Percentiles rank a stretch among this genome's conserved stretches.
Evolutionary conservation across 768 basidiomycete genomes (phyloP).

Genomic region (Coprinopsis marcescibilis): DNA sequence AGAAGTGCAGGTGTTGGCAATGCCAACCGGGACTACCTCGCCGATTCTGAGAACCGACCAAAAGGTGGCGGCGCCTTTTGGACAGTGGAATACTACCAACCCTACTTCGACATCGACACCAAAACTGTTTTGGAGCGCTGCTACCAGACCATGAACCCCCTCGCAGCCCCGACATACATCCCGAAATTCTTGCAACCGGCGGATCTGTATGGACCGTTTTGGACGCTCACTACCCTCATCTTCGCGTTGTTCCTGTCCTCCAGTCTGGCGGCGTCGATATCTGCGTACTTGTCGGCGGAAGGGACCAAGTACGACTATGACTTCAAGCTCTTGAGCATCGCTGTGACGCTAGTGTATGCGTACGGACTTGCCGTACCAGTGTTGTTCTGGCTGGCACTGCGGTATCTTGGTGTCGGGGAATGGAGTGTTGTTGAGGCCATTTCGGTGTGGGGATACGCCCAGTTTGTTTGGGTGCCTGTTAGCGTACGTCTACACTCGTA

Average conservation of each 20-base stretch:
- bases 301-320: slow-evolving; percentile 72
- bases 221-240: slow-evolving; percentile 94
- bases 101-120: slow-evolving; percentile 87
- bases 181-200: slow-evolving; percentile 60
- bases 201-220: slow-evolving; percentile 91
- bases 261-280: slow-evolving; percentile 82
- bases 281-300: slow-evolving; percentile 72
- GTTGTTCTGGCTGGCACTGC: slow-evolving; percentile 75
- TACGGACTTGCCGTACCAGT: slow-evolving; percentile 84
- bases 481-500: slow-evolving; percentile 43
- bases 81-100: slow-evolving; percentile 81
- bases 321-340: slow-evolving; percentile 79
- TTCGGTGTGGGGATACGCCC: slow-evolving; percentile 74
- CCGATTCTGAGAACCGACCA: slow-evolving; percentile 41
- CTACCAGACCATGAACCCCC: slow-evolving; percentile 74
- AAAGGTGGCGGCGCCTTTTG: slow-evolving; percentile 59
- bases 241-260: slow-evolving; percentile 92
- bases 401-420: slow-evolving; percentile 84
- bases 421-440: slow-evolving; percentile 86
- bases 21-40: slow-evolving; percentile 50
- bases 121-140: slow-evolving; percentile 70
- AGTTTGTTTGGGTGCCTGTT: slow-evolving; percentile 87
- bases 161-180: slow-evolving; percentile 50
- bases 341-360: slow-evolving; percentile 77
- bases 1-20: slow-evolving; percentile 46